Conservation (phyloP, 768 basidiomycete species). For the Lactarius indigo region DNA sequence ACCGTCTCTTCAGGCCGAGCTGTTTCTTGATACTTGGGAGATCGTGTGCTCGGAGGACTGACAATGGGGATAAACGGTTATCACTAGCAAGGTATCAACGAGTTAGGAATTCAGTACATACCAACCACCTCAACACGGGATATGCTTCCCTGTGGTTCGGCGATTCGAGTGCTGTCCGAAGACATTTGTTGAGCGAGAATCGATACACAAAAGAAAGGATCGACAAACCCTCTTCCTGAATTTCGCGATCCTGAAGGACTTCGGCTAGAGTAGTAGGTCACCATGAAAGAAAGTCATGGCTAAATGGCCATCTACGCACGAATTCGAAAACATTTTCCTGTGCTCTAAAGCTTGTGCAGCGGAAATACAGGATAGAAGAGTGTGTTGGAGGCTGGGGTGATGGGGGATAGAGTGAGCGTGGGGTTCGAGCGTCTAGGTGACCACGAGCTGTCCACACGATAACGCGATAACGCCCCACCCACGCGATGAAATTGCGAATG, state of each 20-base stretch:
- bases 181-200: no score
- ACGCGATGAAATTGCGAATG: no score
- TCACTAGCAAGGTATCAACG: not conserved
- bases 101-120: not conserved
- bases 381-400: not conserved
- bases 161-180: no score
- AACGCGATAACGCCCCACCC: no score
- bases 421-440: not conserved
- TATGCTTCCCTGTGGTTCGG: no score
- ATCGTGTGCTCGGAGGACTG: not conserved
- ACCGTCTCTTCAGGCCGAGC: not conserved
- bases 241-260: not conserved
- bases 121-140: no score
- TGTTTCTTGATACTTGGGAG: not conserved
- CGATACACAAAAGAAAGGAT: no score
- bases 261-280: not conserved
- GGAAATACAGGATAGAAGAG: not conserved
- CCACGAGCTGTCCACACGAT: no score
- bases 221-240: not conserved
- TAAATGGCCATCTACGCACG: not conserved
- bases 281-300: not conserved
- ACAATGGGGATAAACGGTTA: not conserved
- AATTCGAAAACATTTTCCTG: not conserved
- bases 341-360: not conserved
- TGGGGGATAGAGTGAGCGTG: not conserved